phyloP scores from a whole-genome alignment of 306 rosid genomes.

The Psophocarpus tetragonolobus region DNA sequence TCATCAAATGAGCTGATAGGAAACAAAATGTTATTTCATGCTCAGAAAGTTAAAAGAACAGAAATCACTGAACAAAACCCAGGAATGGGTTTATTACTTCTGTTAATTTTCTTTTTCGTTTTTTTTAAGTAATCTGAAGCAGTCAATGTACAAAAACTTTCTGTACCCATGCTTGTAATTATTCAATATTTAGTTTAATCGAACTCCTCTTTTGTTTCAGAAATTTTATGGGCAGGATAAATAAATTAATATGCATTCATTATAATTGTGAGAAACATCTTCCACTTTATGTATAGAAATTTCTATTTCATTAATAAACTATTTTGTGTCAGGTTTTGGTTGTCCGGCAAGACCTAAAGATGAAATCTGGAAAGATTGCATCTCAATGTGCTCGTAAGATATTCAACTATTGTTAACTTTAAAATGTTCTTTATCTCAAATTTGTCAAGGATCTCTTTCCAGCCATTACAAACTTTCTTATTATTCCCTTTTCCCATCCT shows the following conservation, averaged over 20 bases:
- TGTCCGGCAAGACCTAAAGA: conserved; percentile 88
- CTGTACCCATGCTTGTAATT: background rate
- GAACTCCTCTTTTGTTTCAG: conserved; percentile 19
- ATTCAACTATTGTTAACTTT: conserved; percentile 4
- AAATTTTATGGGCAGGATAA: conserved; percentile 7
- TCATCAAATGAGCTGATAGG: conserved; percentile 1
- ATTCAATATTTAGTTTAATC: conserved; percentile 15
- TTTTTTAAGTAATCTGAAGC: background rate
- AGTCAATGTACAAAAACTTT: background rate
- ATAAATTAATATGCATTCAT: background rate
- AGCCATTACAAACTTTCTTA: background rate
- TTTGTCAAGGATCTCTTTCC: background rate
- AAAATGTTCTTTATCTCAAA: background rate
- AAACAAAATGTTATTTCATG: background rate
- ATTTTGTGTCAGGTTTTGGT: conserved; percentile 65
- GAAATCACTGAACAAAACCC: background rate
- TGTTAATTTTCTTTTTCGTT: background rate
- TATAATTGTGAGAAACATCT: conserved; percentile 1
- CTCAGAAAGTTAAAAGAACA: background rate
- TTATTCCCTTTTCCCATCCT: conserved; percentile 17
- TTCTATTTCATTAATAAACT: conserved; percentile 32
- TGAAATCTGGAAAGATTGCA: conserved; percentile 91
- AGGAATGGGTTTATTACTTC: background rate
- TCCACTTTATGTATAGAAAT: conserved; percentile 11
- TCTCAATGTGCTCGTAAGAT: conserved; percentile 98